Evolutionary conservation across 805 yeast species (phyloP).

Genomic region (Wickerhamiella australiensis): DNA sequence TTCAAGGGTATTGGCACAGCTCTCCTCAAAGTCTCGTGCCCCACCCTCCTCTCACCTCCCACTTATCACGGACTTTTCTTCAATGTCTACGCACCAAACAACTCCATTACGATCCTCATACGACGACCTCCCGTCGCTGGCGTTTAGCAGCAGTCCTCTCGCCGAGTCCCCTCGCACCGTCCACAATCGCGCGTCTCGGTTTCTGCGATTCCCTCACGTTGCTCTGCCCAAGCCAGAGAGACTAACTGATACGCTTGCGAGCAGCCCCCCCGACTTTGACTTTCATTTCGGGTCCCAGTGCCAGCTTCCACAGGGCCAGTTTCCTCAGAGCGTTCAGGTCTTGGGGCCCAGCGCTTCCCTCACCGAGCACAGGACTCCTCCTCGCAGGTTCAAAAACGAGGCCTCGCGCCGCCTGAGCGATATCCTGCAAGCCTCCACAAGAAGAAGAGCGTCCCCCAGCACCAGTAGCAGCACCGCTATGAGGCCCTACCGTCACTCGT

Average conservation of each 20-base stretch:
- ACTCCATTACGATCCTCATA: conserved; percentile 7
- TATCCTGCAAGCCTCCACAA: neutral
- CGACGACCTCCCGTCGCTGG: conserved; percentile 10
- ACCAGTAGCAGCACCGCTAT: neutral
- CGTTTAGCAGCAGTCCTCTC: conserved; percentile 8
- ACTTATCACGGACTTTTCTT: too few species aligned
- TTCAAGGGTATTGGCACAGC: neutral
- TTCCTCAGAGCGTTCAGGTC: neutral
- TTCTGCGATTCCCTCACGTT: conserved; percentile 3
- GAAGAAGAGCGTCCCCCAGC: neutral
- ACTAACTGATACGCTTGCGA: conserved; percentile 1
- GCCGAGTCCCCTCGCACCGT: conserved; percentile 7
- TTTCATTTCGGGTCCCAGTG: neutral
- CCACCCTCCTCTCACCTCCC: neutral
- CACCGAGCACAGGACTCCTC: neutral
- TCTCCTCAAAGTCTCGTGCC: too few species aligned
- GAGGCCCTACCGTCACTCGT: too few species aligned
- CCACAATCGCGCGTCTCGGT: conserved; percentile 2
- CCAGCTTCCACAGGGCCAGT: too few species aligned
- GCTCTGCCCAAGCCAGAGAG: conserved; percentile 4
- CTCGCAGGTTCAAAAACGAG: neutral
- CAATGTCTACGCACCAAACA: conserved; percentile 4
- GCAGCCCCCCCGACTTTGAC: conserved; percentile 7
- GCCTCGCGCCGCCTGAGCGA: conserved; percentile 7
- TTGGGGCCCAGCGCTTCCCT: neutral